Conservation (phyloP, 192 early-diverging fungal genomes). For the Entomortierella chlamydospora region DNA sequence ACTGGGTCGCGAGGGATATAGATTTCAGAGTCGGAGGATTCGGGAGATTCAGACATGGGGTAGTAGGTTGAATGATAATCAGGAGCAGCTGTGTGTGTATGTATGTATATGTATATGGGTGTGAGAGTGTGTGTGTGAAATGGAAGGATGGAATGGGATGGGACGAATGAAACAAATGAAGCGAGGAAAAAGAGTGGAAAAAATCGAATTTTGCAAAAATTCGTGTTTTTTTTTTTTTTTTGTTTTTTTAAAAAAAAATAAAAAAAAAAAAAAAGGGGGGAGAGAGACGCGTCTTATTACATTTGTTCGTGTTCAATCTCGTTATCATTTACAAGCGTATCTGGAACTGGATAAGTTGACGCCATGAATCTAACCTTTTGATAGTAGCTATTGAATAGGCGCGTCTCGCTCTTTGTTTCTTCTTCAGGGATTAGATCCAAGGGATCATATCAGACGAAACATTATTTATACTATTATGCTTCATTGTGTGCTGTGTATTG, state of each 20-base stretch:
- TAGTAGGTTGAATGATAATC: background rate
- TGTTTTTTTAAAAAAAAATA: background rate
- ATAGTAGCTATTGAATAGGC: no score
- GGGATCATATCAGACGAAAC: no score
- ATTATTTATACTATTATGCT: no score
- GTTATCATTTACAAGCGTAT: no score
- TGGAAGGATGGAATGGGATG: background rate
- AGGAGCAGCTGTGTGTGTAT: background rate
- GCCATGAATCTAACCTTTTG: no score
- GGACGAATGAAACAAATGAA: background rate
- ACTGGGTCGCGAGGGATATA: conserved; percentile 55
- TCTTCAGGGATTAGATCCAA: no score
- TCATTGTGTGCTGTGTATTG: no score
- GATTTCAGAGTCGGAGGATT: conserved; percentile 52
- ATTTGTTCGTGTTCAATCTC: no score
- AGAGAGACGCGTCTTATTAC: no score
- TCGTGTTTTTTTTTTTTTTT: background rate
- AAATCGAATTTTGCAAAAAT: background rate
- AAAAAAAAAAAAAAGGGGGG: background rate
- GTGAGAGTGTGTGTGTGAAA: background rate
- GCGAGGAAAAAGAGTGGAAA: background rate
- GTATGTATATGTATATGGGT: background rate
- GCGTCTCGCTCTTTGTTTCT: no score
- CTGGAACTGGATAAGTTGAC: no score
- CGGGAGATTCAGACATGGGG: conserved; percentile 46